phyloP scores from a whole-genome alignment of 495 filamentous ascomycete species.

The Tetracladium marchalianum region DNA sequence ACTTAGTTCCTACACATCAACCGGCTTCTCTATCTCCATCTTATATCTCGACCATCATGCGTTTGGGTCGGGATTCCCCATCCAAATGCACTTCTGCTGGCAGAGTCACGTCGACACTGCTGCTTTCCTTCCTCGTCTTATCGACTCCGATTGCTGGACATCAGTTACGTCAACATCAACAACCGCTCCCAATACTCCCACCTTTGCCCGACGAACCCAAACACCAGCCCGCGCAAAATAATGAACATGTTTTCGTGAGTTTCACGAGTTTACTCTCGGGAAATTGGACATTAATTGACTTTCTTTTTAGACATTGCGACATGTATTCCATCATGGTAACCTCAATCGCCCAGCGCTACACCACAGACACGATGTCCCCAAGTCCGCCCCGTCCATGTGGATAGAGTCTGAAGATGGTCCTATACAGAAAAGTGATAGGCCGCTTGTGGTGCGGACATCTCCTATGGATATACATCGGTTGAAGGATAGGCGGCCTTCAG shows the following conservation, averaged over 20 bases:
- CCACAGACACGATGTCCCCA: conserved; percentile 56
- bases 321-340: conserved; percentile 85
- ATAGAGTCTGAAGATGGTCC: conserved; percentile 49
- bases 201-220: conserved; percentile 9
- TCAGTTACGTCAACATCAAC: conserved; percentile 8
- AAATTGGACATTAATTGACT: background rate
- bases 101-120: conserved; percentile 46
- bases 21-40: background rate
- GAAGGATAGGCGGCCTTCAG: conserved; percentile 62
- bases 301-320: conserved; percentile 61
- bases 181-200: conserved; percentile 12
- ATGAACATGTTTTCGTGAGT: conserved; percentile 21
- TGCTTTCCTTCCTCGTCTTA: conserved; percentile 42
- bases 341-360: conserved; percentile 63
- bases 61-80: conserved; percentile 2
- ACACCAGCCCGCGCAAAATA: conserved; percentile 28
- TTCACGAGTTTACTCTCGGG: background rate
- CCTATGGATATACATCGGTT: conserved; percentile 66
- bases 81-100: conserved; percentile 36
- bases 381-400: conserved; percentile 49
- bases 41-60: conserved; percentile 3
- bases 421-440: conserved; percentile 30
- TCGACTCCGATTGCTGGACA: conserved; percentile 12
- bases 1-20: no score
- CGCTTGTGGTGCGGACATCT: conserved; percentile 46